These are phyloP conservation scores for Aquilaria agallochum DNA, from an alignment of 441 rosid genomes.

Conservation along the genomic window DNA sequence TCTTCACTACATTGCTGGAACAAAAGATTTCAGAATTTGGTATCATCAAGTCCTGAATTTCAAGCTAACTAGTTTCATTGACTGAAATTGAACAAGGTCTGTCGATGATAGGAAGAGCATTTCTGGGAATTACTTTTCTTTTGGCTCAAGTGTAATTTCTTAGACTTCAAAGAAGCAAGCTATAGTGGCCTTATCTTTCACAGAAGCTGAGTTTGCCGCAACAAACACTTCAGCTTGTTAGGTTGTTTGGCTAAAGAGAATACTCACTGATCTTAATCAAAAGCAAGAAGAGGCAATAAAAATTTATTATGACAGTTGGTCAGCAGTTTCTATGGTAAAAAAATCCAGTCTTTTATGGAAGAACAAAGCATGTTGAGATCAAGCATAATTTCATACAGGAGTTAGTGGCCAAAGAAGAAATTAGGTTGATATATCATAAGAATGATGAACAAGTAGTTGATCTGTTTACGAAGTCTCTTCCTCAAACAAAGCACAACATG, in stretches of 20 bases:
- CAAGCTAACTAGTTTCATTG: background rate
- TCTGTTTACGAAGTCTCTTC: background rate
- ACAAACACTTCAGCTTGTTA: no score
- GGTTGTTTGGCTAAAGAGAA: no score
- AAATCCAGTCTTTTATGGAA: background rate
- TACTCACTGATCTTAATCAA: no score
- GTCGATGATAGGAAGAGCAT: conserved; percentile 6
- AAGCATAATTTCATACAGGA: conserved; percentile 1
- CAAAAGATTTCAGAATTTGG: no score
- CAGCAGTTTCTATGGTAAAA: background rate
- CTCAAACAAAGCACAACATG: no score
- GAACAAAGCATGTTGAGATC: background rate
- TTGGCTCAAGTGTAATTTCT: background rate
- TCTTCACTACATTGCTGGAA: no score
- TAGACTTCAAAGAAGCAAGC: conserved; percentile 6
- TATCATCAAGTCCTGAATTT: background rate
- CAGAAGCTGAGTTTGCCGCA: background rate
- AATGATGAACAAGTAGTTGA: background rate
- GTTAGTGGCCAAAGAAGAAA: background rate
- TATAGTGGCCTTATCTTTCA: background rate
- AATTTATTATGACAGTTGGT: no score
- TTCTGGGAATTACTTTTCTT: background rate
- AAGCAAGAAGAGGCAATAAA: no score
- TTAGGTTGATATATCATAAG: background rate
- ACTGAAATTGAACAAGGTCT: conserved; percentile 5